Conservation (phyloP, 2,329 filamentous ascomycete species). For the Alternaria postmessia region DNA sequence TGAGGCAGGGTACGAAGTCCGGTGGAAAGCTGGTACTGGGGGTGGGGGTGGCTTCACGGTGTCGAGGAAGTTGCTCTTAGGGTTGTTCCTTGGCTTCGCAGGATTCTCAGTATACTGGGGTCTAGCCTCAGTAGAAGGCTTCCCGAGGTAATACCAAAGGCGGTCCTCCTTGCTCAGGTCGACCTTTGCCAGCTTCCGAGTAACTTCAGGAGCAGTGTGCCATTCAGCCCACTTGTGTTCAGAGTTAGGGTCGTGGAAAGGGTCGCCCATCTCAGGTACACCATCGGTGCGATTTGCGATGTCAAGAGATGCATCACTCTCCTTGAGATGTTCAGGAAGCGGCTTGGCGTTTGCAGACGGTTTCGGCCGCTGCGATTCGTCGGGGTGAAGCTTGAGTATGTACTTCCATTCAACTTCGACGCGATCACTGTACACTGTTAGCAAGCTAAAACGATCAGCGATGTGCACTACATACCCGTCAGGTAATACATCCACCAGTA, state of each 20-base stretch:
- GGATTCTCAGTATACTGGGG: slow-evolving; percentile 89
- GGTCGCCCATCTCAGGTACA: slow-evolving; percentile 57
- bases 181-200: slow-evolving; percentile 68
- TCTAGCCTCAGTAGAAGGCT: slow-evolving; percentile 85
- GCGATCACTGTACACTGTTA: slow-evolving; percentile 63
- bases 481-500: slow-evolving; percentile 84
- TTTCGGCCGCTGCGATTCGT: slow-evolving; percentile 76
- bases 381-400: slow-evolving; percentile 74
- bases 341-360: slow-evolving; percentile 76
- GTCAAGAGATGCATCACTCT: slow-evolving; percentile 55
- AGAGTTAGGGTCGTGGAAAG: slow-evolving; percentile 57
- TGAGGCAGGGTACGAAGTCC: slow-evolving; percentile 51
- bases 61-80: slow-evolving; percentile 76
- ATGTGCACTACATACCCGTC: slow-evolving; percentile 69
- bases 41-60: slow-evolving; percentile 61
- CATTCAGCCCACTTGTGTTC: slow-evolving; percentile 71
- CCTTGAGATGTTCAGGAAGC: slow-evolving; percentile 66
- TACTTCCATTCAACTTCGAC: slow-evolving; percentile 87
- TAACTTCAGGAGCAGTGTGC: slow-evolving; percentile 59
- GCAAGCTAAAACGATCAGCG: slow-evolving; percentile 1
- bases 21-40: slow-evolving; percentile 39
- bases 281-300: slow-evolving; percentile 59
- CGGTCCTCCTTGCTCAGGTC: slow-evolving; percentile 76
- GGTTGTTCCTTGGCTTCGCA: slow-evolving; percentile 67
- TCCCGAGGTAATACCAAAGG: slow-evolving; percentile 88